Evolutionary conservation across 805 yeast species (phyloP), one percentile per base, ranked within the genome.

Genomic region (Ogataea henricii): DNA sequence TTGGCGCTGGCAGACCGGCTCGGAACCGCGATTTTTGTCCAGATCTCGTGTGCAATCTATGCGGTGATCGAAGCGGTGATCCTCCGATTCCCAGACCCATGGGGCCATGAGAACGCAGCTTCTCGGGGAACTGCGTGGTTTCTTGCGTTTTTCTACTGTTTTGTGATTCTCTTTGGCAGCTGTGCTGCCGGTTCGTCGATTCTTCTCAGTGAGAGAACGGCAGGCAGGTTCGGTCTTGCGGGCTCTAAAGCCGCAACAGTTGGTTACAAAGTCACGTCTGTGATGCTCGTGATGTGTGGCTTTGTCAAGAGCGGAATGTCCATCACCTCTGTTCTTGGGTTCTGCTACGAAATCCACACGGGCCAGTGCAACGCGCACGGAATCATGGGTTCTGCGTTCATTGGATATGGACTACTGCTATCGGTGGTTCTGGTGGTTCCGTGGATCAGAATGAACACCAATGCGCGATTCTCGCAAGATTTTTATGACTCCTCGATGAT

Each of bases 311-410:
- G 80, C 26, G 82, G 90, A 43, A 69, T 92, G 69, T 92, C 96
- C 0, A 89, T 92, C 5, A 84, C 88, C 38, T 86, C 96, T 1
- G 62, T 90, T 53, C 79, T 89, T 54, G 97, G 96, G 2, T 92
- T 90, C 66, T 92, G 98, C 68, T 82, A 89, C 57, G 87, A 78
- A 4, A 74, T 66, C 29, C 94, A 88, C 59, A 83, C 95, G 0
- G 98, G 98, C 20, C 98, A 92, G 68, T 92, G 98, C 66, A 79
- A 90, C 34, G 98, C 98, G 0, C 98, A 92, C 65, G 97, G 97
- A 4, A 88, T 92, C 51, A 92, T 92, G 98, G 98, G 98, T 0
- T 78, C 88, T 20, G 85, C 96, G 0, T 92, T 92, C 57, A 77
- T 92, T 9, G 67, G 76, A 3, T 92, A 92, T 64, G 96, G 97